These are phyloP conservation scores for Debaryomyces sp. DNA, from an alignment of 1,139 yeast genomes.

Conservation along the genomic window DNA sequence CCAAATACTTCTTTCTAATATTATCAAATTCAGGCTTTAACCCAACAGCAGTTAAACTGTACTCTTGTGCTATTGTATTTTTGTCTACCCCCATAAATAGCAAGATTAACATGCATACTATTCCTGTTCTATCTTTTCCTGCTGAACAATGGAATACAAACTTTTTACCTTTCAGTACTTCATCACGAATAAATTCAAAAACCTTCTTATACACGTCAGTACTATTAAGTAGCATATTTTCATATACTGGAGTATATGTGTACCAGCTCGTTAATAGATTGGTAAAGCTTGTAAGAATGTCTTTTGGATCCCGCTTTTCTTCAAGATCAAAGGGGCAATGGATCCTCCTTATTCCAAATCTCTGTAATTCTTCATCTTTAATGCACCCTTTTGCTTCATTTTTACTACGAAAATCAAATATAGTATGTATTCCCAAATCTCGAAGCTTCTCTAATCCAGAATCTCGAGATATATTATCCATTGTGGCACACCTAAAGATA, in stretches of 20 bases:
- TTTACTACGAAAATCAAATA: constrained; percentile 71
- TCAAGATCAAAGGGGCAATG: constrained; percentile 63
- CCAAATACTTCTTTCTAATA: constrained; percentile 36
- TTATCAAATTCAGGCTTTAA: constrained; percentile 51
- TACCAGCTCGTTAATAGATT: constrained; percentile 62
- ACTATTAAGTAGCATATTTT: constrained; percentile 59
- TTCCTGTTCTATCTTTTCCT: constrained; percentile 87
- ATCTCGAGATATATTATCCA: constrained; percentile 47
- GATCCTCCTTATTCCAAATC: constrained; percentile 48
- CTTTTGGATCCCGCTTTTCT: constrained; percentile 66
- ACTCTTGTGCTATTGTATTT: constrained; percentile 65
- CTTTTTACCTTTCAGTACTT: constrained; percentile 12
- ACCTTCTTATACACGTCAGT: constrained; percentile 44
- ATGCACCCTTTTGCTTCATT: constrained; percentile 61
- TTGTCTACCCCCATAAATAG: constrained; percentile 66
- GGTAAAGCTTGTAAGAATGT: constrained; percentile 58
- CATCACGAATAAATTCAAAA: constrained; percentile 57
- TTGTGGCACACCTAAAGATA: constrained; percentile 66
- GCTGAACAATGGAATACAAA: constrained; percentile 80
- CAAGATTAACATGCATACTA: constrained; percentile 67
- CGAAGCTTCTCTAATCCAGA: constrained; percentile 44
- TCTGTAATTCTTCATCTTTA: constrained; percentile 30
- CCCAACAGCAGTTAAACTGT: constrained; percentile 71
- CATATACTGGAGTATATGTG: constrained; percentile 66
- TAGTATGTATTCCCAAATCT: constrained; percentile 51